These are phyloP conservation scores for Boletus reticuloceps DNA, from an alignment of 768 basidiomycete species.

Conservation along the genomic window DNA sequence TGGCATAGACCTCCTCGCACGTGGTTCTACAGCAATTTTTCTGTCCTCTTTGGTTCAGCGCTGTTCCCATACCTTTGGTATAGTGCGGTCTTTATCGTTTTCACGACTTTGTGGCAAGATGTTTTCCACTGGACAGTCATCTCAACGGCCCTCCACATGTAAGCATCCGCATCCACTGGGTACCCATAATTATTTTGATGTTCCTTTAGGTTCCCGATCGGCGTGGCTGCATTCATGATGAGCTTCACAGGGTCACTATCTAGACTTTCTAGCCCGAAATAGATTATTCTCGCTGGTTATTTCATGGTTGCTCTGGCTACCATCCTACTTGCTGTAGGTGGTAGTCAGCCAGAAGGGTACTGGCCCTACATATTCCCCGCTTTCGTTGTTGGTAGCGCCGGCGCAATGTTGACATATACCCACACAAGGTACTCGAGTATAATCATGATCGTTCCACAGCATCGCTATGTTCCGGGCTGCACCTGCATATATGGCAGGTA, in stretches of 20 bases:
- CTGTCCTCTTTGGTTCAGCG: constrained; percentile 31
- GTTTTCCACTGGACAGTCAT: constrained; percentile 42
- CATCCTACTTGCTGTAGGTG: background rate
- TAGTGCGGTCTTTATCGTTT: constrained; percentile 32
- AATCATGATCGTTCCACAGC: constrained; percentile 24
- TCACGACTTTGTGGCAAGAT: constrained; percentile 39
- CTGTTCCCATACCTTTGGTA: constrained; percentile 44
- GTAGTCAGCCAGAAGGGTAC: background rate
- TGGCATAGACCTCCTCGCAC: constrained; percentile 37
- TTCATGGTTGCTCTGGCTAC: constrained; percentile 37
- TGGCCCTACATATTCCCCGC: background rate
- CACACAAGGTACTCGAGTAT: background rate
- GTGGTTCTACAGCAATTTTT: constrained; percentile 39
- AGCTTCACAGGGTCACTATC: constrained; percentile 40
- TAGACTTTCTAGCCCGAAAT: constrained; percentile 39
- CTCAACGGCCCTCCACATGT: constrained; percentile 40
- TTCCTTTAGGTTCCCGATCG: constrained; percentile 38
- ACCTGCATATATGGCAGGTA: constrained; percentile 48
- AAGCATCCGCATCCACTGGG: constrained; percentile 6
- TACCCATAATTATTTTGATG: background rate
- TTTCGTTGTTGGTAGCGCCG: background rate
- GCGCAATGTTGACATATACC: background rate
- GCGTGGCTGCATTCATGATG: constrained; percentile 35
- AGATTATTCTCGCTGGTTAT: constrained; percentile 44
- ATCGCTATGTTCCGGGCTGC: constrained; percentile 50